phyloP scores from a whole-genome alignment of 352 stramenopile genomes.

The Halophytophthora polymorphica region DNA sequence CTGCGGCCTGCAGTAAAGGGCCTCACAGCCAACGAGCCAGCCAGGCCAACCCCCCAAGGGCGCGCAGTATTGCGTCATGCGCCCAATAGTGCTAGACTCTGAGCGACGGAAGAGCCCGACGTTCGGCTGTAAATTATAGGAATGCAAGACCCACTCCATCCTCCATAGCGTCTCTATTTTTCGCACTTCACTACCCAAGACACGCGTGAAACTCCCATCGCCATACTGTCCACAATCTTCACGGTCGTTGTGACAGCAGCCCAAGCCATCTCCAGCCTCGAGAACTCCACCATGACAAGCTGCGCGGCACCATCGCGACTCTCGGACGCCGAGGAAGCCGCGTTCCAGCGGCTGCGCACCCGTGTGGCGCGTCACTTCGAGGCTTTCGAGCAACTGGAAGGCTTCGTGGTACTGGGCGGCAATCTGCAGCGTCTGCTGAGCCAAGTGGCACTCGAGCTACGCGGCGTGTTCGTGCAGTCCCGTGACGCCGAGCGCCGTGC shows the following conservation, averaged over 20 bases:
- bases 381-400: slow-evolving; percentile 42
- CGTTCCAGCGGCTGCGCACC: slow-evolving; percentile 23
- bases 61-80: too few species aligned
- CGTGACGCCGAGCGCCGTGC: slow-evolving; percentile 24
- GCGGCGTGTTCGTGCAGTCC: slow-evolving; percentile 27
- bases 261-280: not conserved
- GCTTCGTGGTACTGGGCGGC: slow-evolving; percentile 27
- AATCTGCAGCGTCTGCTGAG: slow-evolving; percentile 31
- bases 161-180: too few species aligned
- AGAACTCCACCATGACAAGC: not conserved
- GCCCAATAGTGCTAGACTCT: too few species aligned
- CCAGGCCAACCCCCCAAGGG: too few species aligned
- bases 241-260: not conserved
- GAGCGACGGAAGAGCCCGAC: too few species aligned
- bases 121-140: too few species aligned
- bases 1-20: slow-evolving; percentile 57
- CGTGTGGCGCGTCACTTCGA: slow-evolving; percentile 33
- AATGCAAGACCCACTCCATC: too few species aligned
- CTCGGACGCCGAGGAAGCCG: slow-evolving; percentile 33
- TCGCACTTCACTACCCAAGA: too few species aligned
- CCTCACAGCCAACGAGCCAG: slow-evolving; percentile 22
- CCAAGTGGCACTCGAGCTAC: slow-evolving; percentile 36
- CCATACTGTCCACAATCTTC: too few species aligned
- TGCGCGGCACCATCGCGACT: too few species aligned
- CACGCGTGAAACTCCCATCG: too few species aligned